Evolutionary conservation across 495 filamentous ascomycete species (phyloP).

Genomic region (Thozetella sp.): DNA sequence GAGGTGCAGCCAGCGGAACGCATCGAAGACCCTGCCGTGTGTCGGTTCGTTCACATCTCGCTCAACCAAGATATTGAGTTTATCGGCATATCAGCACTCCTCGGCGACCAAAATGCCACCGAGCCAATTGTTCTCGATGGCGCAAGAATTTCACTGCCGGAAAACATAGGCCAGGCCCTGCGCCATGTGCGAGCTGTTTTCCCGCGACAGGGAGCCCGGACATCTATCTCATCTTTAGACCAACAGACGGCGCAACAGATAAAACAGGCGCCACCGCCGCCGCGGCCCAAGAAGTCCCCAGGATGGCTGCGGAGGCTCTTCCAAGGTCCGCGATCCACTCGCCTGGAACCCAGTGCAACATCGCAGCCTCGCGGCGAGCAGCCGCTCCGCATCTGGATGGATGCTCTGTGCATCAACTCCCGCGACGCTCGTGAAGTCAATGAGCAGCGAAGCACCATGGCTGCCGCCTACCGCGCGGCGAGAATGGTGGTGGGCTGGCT

Average conservation of each 20-base stretch:
- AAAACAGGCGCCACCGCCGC: neutral
- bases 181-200: constrained; percentile 7
- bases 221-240: neutral
- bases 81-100: constrained; percentile 8
- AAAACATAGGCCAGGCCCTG: constrained; percentile 5
- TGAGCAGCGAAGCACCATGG: constrained; percentile 6
- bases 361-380: neutral
- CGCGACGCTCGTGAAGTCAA: constrained; percentile 7
- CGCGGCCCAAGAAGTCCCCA: neutral
- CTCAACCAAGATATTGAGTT: constrained; percentile 6
- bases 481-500: constrained; percentile 11
- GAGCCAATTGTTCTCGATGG: constrained; percentile 7
- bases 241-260: neutral
- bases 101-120: constrained; percentile 8
- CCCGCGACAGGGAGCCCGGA: neutral
- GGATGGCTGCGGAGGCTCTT: constrained; percentile 7
- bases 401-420: constrained; percentile 10
- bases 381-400: constrained; percentile 7
- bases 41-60: constrained; percentile 6
- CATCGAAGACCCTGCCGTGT: constrained; percentile 8
- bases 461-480: constrained; percentile 5
- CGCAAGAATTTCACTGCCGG: neutral
- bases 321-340: neutral
- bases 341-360: neutral
- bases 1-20: constrained; percentile 8